Conservation (phyloP, 169 alveolate genomes). For the Condylostoma magnum region DNA sequence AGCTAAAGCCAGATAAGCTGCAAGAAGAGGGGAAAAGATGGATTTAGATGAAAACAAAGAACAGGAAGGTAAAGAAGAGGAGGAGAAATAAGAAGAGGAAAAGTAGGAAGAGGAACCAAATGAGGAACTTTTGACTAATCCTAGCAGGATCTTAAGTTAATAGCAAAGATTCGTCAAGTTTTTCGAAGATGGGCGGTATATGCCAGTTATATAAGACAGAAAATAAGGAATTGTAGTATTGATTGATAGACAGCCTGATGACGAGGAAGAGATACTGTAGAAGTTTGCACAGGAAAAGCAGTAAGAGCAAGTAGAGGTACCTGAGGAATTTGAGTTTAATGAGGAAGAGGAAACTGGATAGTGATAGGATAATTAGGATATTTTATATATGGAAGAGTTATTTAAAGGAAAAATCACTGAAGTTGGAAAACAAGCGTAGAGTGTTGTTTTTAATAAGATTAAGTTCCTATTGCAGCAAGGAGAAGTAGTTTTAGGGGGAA, state of each 20-base stretch:
- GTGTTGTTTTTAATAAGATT: no score
- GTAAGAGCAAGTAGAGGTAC: conserved; percentile 74
- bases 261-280: background rate
- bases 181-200: conserved; percentile 72
- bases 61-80: conserved; percentile 57
- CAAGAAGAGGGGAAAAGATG: conserved; percentile 38
- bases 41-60: conserved; percentile 53
- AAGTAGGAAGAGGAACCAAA: conserved; percentile 47
- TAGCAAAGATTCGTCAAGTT: conserved; percentile 81
- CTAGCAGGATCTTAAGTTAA: conserved; percentile 89
- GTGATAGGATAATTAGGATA: no score
- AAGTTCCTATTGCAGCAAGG: no score
- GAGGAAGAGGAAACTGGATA: no score
- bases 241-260: conserved; percentile 65
- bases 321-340: conserved; percentile 86
- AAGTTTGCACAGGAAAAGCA: conserved; percentile 72
- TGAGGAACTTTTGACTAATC: conserved; percentile 75
- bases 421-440: no score
- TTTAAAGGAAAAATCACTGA: no score
- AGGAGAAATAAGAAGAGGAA: conserved; percentile 43
- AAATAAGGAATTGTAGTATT: conserved; percentile 84
- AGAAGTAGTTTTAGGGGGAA: no score
- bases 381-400: no score
- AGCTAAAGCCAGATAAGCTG: conserved; percentile 66
- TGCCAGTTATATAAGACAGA: conserved; percentile 85